Percentiles rank a stretch among this genome's conserved stretches.
phyloP scores from a whole-genome alignment of 176 grass and related monocot genomes.

The Ampelocalamus luodianensis region DNA sequence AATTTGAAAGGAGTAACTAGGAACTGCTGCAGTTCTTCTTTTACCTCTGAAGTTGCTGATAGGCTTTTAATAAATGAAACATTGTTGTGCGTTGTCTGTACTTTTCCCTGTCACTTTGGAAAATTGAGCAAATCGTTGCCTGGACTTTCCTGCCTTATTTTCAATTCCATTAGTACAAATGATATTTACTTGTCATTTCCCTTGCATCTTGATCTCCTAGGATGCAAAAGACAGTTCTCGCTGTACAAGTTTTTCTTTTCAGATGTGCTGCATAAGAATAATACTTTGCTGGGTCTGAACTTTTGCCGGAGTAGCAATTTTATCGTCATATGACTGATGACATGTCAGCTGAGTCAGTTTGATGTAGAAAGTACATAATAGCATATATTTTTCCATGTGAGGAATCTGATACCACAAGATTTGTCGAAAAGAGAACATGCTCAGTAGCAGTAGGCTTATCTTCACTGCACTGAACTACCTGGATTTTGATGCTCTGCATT shows the following conservation, averaged over 20 bases:
- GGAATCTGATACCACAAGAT: neutral
- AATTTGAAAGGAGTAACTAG: slow-evolving; percentile 26
- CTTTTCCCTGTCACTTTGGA: neutral
- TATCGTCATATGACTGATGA: neutral
- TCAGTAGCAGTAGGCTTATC: neutral
- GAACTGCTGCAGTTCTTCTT: slow-evolving; percentile 33
- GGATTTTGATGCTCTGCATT: neutral
- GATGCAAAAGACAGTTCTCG: neutral
- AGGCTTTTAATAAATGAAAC: slow-evolving; percentile 57
- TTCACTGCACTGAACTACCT: neutral
- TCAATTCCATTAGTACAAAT: neutral
- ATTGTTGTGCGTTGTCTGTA: slow-evolving; percentile 37
- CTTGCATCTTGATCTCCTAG: neutral
- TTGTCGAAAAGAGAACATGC: neutral
- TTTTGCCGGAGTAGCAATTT: neutral
- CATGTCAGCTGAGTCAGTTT: neutral
- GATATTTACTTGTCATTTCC: neutral
- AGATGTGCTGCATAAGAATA: neutral
- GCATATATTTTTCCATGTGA: neutral
- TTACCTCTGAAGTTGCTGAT: slow-evolving; percentile 39
- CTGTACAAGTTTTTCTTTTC: neutral
- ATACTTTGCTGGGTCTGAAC: neutral
- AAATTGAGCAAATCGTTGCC: slow-evolving; percentile 10
- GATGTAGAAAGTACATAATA: neutral
- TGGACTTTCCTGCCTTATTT: slow-evolving; percentile 17